A percentile compares a stretch with the other conserved stretches of the same genome.
phyloP scores from a whole-genome alignment of 2,329 filamentous ascomycete species.

The Paecilomyces formosus region DNA sequence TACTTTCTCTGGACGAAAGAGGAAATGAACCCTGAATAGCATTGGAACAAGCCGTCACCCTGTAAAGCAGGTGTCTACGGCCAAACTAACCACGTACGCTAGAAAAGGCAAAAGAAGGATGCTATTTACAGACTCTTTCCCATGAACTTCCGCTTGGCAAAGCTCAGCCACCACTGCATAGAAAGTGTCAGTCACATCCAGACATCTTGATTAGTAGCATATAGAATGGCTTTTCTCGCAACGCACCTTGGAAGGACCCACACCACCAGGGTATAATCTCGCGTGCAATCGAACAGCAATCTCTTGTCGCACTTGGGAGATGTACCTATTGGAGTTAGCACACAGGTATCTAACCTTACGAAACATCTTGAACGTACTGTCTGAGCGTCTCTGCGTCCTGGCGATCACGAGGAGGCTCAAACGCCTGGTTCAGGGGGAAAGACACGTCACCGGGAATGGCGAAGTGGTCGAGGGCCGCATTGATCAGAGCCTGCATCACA shows the following conservation, averaged over 20 bases:
- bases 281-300: constrained; percentile 74
- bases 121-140: constrained; percentile 68
- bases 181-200: not conserved
- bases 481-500: constrained; percentile 69
- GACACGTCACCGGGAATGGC: constrained; percentile 86
- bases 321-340: constrained; percentile 31
- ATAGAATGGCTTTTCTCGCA: constrained; percentile 19
- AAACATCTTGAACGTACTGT: constrained; percentile 52
- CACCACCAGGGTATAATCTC: constrained; percentile 73
- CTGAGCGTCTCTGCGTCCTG: constrained; percentile 83
- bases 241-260: constrained; percentile 56
- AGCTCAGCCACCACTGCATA: constrained; percentile 95
- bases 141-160: constrained; percentile 99
- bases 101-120: not conserved
- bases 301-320: constrained; percentile 90
- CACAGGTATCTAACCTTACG: not conserved
- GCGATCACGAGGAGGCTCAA: constrained; percentile 77
- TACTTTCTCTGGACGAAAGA: not conserved
- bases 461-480: constrained; percentile 90
- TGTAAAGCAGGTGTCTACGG: not conserved
- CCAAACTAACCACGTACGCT: not conserved
- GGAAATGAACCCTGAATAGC: not conserved
- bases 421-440: constrained; percentile 94
- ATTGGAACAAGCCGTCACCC: not conserved
- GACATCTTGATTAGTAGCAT: not conserved